Percentiles rank a stretch among this genome's conserved stretches.
Evolutionary conservation across 371 early-diverging fungal genomes (phyloP).

Genomic region (Parasitella parasitica): DNA sequence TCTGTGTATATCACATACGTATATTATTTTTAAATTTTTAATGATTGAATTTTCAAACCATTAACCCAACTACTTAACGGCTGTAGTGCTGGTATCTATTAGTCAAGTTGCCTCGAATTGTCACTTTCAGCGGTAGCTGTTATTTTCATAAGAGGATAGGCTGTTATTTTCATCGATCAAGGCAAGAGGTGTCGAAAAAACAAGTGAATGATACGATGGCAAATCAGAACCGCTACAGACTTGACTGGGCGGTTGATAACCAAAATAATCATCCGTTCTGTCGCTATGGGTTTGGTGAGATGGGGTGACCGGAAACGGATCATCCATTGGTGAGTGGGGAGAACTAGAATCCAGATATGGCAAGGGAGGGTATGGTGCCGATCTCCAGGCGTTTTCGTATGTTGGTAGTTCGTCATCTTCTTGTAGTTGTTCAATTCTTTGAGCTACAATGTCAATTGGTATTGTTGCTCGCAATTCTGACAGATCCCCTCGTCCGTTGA

Average conservation of each 20-base stretch:
- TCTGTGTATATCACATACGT: too few relatives aligned
- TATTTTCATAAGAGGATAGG: slow-evolving; percentile 12
- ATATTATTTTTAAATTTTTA: too few relatives aligned
- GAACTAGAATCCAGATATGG: slow-evolving; percentile 3
- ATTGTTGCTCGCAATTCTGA: slow-evolving; percentile 37
- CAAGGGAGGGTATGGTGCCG: slow-evolving; percentile 15
- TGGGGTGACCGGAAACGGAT: slow-evolving; percentile 14
- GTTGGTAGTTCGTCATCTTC: slow-evolving; percentile 26
- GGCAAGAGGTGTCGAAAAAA: not conserved
- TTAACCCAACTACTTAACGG: too few relatives aligned
- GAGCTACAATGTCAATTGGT: slow-evolving; percentile 25
- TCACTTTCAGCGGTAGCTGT: not conserved
- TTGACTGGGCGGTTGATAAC: not conserved
- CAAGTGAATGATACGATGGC: slow-evolving; percentile 9
- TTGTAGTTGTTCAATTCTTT: slow-evolving; percentile 1
- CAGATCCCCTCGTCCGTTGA: slow-evolving; percentile 21
- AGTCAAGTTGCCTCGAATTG: too few relatives aligned
- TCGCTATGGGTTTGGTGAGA: not conserved
- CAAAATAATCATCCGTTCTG: slow-evolving; percentile 13
- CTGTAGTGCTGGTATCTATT: too few relatives aligned
- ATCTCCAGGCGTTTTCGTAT: slow-evolving; percentile 33
- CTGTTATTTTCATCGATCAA: not conserved
- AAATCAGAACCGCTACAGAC: not conserved
- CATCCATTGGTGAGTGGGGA: slow-evolving; percentile 19
- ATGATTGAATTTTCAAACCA: too few relatives aligned